Evolutionary conservation across 192 early-diverging fungal genomes (phyloP).

Genomic region (Diversispora epigaea): DNA sequence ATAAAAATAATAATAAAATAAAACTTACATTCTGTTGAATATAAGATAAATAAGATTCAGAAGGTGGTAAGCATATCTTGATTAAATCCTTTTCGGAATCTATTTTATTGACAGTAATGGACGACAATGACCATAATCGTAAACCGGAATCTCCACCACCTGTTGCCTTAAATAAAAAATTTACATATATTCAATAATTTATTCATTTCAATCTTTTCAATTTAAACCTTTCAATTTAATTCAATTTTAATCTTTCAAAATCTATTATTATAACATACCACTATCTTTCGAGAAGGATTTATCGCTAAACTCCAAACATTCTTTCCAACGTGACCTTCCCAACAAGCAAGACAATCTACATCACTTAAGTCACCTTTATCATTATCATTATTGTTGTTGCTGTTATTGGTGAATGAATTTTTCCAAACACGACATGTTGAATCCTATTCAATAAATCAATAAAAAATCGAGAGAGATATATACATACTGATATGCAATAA

Average conservation of each 20-base stretch:
- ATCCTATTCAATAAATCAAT: conserved; percentile 43
- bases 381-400: conserved; percentile 9
- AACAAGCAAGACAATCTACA: conserved; percentile 62
- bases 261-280: conserved; percentile 37
- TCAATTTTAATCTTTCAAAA: no score
- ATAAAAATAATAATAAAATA: neutral
- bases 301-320: conserved; percentile 82
- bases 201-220: no score
- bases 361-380: conserved; percentile 39
- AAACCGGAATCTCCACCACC: conserved; percentile 84
- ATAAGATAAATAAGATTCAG: conserved; percentile 36
- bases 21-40: conserved; percentile 17
- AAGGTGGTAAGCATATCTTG: conserved; percentile 20
- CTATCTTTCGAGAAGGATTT: conserved; percentile 44
- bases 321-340: conserved; percentile 78
- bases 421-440: conserved; percentile 80
- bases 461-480: neutral
- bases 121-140: conserved; percentile 66
- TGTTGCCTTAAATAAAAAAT: conserved; percentile 45
- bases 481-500: neutral
- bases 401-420: conserved; percentile 36
- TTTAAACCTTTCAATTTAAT: no score
- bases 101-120: conserved; percentile 53
- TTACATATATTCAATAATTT: no score
- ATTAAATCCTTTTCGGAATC: conserved; percentile 39